These are phyloP conservation scores for Mortierella sp. DNA, from an alignment of 371 early-diverging fungal genomes.

Conservation along the genomic window DNA sequence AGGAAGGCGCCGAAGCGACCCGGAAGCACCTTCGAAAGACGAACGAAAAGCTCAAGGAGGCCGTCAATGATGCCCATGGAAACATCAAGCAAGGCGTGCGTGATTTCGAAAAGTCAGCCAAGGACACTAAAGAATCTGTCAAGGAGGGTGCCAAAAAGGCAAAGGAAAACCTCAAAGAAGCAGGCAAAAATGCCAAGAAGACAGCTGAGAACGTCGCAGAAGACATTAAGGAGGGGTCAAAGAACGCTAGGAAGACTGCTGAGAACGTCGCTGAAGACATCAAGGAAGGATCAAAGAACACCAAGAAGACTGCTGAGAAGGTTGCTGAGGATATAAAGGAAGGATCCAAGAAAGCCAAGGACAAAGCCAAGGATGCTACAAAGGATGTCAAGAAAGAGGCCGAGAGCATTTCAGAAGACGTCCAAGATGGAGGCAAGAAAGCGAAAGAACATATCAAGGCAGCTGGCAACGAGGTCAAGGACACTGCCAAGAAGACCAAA, in stretches of 20 bases:
- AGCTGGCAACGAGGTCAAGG: slow-evolving; percentile 10
- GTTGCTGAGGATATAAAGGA: slow-evolving; percentile 19
- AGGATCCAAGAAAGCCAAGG: slow-evolving; percentile 7
- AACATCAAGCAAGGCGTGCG: slow-evolving; percentile 4
- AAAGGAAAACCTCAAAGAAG: slow-evolving; percentile 17
- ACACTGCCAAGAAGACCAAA: slow-evolving; percentile 13
- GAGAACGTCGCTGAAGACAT: slow-evolving; percentile 17
- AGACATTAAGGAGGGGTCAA: slow-evolving; percentile 1
- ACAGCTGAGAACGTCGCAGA: slow-evolving; percentile 9
- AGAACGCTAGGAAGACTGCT: slow-evolving; percentile 9
- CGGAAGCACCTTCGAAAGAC: slow-evolving; percentile 1
- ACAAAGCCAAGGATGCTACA: slow-evolving; percentile 14
- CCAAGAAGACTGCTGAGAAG: slow-evolving; percentile 19
- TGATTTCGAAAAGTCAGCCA: slow-evolving; percentile 12
- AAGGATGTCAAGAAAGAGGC: slow-evolving; percentile 21
- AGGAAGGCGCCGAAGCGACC: slow-evolving; percentile 21
- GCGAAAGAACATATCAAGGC: not conserved
- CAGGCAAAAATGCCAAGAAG: slow-evolving; percentile 8
- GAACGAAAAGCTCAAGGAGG: not conserved
- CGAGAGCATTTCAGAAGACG: slow-evolving; percentile 14
- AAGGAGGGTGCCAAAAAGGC: slow-evolving; percentile 2
- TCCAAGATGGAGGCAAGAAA: slow-evolving; percentile 4
- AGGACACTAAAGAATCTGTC: slow-evolving; percentile 2
- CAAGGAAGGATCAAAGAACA: slow-evolving; percentile 4
- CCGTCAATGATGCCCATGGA: slow-evolving; percentile 10